Evolutionary conservation across 2,329 filamentous ascomycete species (phyloP), one percentile per base, ranked within the genome.

Genomic region (Hypoxylon sp.): DNA sequence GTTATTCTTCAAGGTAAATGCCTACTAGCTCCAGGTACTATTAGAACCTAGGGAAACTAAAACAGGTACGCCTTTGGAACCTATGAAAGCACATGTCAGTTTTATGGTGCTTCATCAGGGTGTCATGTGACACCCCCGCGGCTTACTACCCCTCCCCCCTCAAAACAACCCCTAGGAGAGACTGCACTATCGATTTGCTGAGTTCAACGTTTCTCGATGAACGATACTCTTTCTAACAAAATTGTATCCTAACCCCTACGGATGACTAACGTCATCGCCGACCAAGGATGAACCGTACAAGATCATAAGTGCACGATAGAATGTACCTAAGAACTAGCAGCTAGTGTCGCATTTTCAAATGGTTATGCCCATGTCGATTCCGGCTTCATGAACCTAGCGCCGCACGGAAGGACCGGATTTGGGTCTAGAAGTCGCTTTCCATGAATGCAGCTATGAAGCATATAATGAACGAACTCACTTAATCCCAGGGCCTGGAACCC

Each of bases 51-150:
- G 5, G 6, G 5, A 36, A 5, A 36, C 5, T 14, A n/a, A n/a
- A n/a, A 34, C 32, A n/a, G n/a, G n/a, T 36, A 36, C 14, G 19
- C 19, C 10, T 17, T 10, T 11, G 13, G 32, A 14, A 13, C 11
- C 14, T 41, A 13, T 9, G 28, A 30, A 30, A 30, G 5, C 6
- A 6, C 28, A 30, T 9, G 28, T 13, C n/a, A 43, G 5, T 21
- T 19, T 7, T 3, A 4, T 21, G 9, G 38, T 43, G n/a, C 17
- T 10, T 43, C 7, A 17, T 19, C 9, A 19, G 38, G 38, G 17
- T 43, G 38, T 43, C 38, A 43, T 43, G 38, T 43, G 38, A 43
- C 38, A 43, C 17, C 38, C 38, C 19, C 21, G 17, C 21, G 38
- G 17, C 38, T 19, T 21, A 43, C 38, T 17, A 43, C 9, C 9